Percentiles rank a stretch among this genome's conserved stretches.
Evolutionary conservation across 106 monocot genomes (phyloP).

Genomic region (Acorus gramineus): DNA sequence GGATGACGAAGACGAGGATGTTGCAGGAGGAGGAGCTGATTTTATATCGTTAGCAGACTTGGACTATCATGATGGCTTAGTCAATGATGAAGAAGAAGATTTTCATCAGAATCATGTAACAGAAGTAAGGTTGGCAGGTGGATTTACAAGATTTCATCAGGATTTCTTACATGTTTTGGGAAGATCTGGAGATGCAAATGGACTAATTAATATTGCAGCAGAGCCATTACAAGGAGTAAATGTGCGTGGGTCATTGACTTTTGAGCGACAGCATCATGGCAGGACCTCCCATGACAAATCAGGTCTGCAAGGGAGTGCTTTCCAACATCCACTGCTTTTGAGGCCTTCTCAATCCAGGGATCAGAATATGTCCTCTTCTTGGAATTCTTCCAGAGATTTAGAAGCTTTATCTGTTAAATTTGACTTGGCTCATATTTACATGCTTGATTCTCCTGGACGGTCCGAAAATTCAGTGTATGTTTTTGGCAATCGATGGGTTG

Average conservation of each 20-base stretch:
- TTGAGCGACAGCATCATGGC: conserved; percentile 43
- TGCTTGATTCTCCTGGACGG: conserved; percentile 46
- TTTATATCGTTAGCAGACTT: conserved; percentile 63
- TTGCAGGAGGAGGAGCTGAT: conserved; percentile 42
- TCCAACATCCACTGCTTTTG: conserved; percentile 57
- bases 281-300: conserved; percentile 31
- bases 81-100: conserved; percentile 55
- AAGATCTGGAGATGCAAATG: conserved; percentile 31
- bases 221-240: conserved; percentile 48
- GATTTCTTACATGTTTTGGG: conserved; percentile 47
- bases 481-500: conserved; percentile 47
- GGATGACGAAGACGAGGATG: conserved; percentile 34
- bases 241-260: conserved; percentile 38
- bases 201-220: conserved; percentile 56
- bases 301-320: conserved; percentile 25
- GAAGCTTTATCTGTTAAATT: conserved; percentile 34
- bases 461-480: conserved; percentile 32
- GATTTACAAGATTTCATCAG: conserved; percentile 25
- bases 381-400: conserved; percentile 38
- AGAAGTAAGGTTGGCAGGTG: conserved; percentile 66
- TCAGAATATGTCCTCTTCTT: conserved; percentile 19
- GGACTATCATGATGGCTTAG: conserved; percentile 53
- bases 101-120: conserved; percentile 52
- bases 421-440: conserved; percentile 32
- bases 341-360: conserved; percentile 40